Conservation (phyloP, 148 eudicot species). For the Camellia japonica region DNA sequence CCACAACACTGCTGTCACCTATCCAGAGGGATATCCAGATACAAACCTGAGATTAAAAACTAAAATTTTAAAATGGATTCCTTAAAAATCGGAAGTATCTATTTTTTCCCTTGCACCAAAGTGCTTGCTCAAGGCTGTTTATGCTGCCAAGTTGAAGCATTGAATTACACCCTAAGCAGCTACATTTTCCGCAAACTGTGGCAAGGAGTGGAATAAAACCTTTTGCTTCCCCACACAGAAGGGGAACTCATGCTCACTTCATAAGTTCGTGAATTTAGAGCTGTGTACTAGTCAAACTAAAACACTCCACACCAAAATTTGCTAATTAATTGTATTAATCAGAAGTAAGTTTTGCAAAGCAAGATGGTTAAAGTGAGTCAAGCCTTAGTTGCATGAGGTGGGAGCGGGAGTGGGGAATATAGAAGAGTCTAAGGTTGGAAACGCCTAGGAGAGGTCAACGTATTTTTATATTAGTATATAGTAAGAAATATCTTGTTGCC, state of each 20-base stretch:
- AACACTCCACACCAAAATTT: not conserved
- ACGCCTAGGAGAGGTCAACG: no score
- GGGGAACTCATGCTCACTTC: not conserved
- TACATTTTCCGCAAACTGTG: not conserved
- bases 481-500: no score
- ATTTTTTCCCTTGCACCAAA: not conserved
- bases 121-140: not conserved
- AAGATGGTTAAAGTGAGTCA: not conserved
- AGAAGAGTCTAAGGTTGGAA: no score
- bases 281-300: not conserved
- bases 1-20: slow-evolving; percentile 50
- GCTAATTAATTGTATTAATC: not conserved
- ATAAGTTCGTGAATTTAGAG: not conserved
- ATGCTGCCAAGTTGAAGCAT: slow-evolving; percentile 1
- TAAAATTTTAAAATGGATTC: not conserved
- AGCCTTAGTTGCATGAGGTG: not conserved
- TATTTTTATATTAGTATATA: no score
- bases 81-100: not conserved
- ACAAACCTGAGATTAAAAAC: slow-evolving; percentile 51
- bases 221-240: not conserved
- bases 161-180: not conserved
- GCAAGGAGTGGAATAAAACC: not conserved
- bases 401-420: no score
- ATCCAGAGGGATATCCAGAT: slow-evolving; percentile 77
- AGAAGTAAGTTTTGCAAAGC: not conserved